Conservation (phyloP, 2,329 filamentous ascomycete genomes). For the Ciborinia camelliae region DNA sequence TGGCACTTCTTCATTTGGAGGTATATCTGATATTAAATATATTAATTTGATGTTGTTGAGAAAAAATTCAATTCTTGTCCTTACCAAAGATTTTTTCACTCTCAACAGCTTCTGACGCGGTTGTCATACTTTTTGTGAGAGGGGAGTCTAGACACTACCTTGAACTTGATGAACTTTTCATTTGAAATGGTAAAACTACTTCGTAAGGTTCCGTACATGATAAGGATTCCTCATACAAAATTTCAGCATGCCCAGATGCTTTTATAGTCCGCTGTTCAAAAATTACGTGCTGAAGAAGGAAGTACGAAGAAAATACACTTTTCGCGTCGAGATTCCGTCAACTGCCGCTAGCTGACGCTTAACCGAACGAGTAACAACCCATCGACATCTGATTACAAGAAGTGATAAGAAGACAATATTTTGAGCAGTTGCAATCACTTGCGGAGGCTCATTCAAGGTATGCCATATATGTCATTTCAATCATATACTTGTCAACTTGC, state of each 20-base stretch:
- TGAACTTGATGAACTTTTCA: conserved; percentile 55
- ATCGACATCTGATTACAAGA: conserved; percentile 13
- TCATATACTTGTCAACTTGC: background rate
- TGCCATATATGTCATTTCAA: background rate
- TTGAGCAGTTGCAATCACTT: background rate
- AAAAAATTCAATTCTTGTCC: conserved; percentile 1
- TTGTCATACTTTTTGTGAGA: conserved; percentile 37
- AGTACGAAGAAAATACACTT: conserved; percentile 17
- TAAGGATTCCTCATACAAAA: conserved; percentile 45
- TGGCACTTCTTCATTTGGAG: conserved; percentile 29
- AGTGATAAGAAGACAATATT: background rate
- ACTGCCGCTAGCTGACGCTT: conserved; percentile 28
- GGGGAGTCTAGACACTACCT: conserved; percentile 41
- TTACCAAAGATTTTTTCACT: conserved; percentile 35
- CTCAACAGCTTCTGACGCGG: conserved; percentile 37
- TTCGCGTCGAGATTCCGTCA: conserved; percentile 17
- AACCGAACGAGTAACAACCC: conserved; percentile 23
- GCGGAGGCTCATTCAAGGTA: conserved; percentile 17
- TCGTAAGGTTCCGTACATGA: conserved; percentile 50
- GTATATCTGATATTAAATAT: conserved; percentile 26
- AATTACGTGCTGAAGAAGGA: conserved; percentile 14
- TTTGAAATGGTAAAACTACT: conserved; percentile 54
- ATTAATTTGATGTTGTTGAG: conserved; percentile 20
- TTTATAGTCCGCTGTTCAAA: conserved; percentile 38
- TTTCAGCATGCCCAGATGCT: conserved; percentile 55